Base-by-base conservation (phyloP, 148 eudicot species). In the Amaranthus palmeri region DNA sequence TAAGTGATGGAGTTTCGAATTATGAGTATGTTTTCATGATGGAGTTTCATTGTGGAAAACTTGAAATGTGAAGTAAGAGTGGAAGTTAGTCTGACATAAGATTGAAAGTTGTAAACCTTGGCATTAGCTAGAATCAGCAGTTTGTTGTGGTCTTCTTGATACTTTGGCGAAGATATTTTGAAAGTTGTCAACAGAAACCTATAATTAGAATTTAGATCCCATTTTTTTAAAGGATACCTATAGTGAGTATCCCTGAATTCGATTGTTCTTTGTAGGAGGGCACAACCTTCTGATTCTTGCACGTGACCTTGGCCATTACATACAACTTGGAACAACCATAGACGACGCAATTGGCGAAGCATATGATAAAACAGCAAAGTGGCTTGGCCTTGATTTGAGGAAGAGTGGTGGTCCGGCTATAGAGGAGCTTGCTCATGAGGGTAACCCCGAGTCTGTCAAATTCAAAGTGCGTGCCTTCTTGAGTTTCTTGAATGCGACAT, bases 261-360 rank as follows among this genome's bases (percentile, higher is more conserved):
- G 1, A 13, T 12, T n/a, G 45, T 11, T 36, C 49, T 72, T 71
- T 76, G 64, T 76, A 95, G 99, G 99, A 68, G 99, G 99, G 62
- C 97, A 95, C 76, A 95, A 95, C 81, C 93, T 95, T 75, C 82
- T 91, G 53, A 84, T 95, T 82, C 92, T 95, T 77, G 97, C 96
- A 48, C 90, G 88, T 70, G 91, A 83, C 64, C 87, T 95, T 67
- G 99, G 99, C 11, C 86, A 90, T 69, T 95, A 95, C 77, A 64
- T 90, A 72, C 99, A 95, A 80, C 93, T 95, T 58, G 99, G 99
- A 61, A 95, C 97, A 36, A 77, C 97, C 54, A 87, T 95, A 60
- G 99, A 95, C 74, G 99, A 95, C 83, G 99, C 99, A 66, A 91
- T 95, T 74, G 99, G 99, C 63, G 99, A 95, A 85, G 99, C 99